Conservation (phyloP, 257 asterid genomes). For the Capsicum rhomboideum region DNA sequence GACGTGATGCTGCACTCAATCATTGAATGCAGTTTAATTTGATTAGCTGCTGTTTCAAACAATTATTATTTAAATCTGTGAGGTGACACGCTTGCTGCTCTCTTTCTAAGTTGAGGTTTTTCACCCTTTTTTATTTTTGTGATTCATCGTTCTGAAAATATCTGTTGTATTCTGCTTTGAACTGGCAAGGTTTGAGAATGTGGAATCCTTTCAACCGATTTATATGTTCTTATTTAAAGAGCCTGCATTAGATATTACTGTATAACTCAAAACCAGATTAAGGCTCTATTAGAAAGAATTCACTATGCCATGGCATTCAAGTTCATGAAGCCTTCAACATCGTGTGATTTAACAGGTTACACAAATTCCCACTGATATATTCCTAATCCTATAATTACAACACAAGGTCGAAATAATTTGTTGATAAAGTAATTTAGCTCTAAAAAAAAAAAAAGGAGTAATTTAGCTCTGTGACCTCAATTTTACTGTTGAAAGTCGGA, state of each 20-base stretch:
- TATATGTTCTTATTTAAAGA: background rate
- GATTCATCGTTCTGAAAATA: background rate
- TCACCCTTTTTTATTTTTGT: background rate
- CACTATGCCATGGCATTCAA: background rate
- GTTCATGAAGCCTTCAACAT: background rate
- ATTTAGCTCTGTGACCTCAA: background rate
- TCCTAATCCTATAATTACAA: background rate
- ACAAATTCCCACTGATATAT: background rate
- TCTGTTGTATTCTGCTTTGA: background rate
- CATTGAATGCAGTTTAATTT: background rate
- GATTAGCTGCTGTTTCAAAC: background rate
- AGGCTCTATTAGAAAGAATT: background rate
- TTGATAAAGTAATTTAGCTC: background rate
- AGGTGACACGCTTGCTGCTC: background rate
- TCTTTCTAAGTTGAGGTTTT: background rate
- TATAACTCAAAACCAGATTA: background rate
- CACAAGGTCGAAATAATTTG: background rate
- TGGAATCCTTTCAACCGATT: background rate
- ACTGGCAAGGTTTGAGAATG: background rate
- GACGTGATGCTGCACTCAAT: background rate
- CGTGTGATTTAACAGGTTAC: background rate
- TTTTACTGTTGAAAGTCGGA: background rate
- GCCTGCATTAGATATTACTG: background rate
- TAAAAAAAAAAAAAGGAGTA: too few species aligned
- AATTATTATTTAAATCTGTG: background rate